These are phyloP conservation scores for Physocladia obscura DNA, from an alignment of 192 early-diverging fungal species.

Conservation along the genomic window DNA sequence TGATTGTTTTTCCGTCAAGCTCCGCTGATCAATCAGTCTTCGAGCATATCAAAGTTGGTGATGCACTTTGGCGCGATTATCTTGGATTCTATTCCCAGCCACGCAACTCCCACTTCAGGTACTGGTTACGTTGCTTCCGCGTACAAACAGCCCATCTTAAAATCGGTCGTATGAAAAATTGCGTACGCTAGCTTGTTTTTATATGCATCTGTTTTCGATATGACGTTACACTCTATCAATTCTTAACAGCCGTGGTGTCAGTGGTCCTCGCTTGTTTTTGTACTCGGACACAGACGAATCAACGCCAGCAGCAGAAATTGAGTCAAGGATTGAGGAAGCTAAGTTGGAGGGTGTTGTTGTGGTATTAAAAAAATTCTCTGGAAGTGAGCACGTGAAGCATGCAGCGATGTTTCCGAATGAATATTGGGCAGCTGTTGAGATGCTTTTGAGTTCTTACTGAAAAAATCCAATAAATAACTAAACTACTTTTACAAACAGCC, in stretches of 20 bases:
- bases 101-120: neutral
- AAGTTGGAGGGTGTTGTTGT: neutral
- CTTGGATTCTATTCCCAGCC: neutral
- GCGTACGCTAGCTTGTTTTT: too few species aligned
- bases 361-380: neutral
- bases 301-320: neutral
- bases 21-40: too few species aligned
- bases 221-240: too few species aligned
- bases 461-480: neutral
- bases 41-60: too few species aligned
- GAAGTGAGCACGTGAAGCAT: neutral
- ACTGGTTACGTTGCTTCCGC: neutral
- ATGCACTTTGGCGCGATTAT: too few species aligned
- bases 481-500: too few species aligned
- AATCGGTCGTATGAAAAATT: neutral
- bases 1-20: too few species aligned
- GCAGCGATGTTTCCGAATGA: neutral
- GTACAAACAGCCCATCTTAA: neutral
- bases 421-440: neutral
- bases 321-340: neutral
- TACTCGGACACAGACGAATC: constrained; percentile 1
- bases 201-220: too few species aligned
- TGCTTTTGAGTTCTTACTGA: neutral
- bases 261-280: constrained; percentile 1
- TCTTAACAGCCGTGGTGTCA: too few species aligned